Evolutionary conservation across 768 basidiomycete genomes (phyloP), one percentile per base, ranked within the genome.

Genomic region (Dacryopinax primogenitus): DNA sequence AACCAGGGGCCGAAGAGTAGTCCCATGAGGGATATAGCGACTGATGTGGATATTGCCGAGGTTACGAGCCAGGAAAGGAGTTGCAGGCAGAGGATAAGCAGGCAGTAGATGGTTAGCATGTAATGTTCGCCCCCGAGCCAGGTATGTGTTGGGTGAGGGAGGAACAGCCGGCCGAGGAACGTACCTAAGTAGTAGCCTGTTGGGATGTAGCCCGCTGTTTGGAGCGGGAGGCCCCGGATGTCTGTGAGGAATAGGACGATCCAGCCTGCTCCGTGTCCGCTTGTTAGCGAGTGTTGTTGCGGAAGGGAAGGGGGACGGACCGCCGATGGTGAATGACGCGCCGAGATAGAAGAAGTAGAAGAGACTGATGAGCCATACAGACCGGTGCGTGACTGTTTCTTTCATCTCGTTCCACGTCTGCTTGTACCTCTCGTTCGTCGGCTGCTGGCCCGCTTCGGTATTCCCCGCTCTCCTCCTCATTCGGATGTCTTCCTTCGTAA

Each of bases 281-380:
- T 47, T 23, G 23, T 12, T 15, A 11, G 9, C 45, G 7, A 23
- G 6, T 7, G 9, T 15, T 7, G 7, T 9, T 23, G 23, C 45
- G n/a, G 7, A 6, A 6, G 45, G 45, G 11, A 26, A 47, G 37
- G n/a, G 37, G 37, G 13, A 47, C 45, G 11, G 13, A 47, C 45
- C 23, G 13, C 45, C 45, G 45, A 47, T 21, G 9, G 45, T 21
- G 45, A 21, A 9, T 9, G 45, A 47, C 7, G 45, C 45, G 7
- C 45, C 45, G 7, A 47, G n/a, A 26, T 47, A 47, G n/a, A 47
- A 47, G 45, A 47, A 47, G 23, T 47, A 47, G 23, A 47, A 47
- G 11, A 47, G 7, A 23, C 45, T 47, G 45, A 47, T 9, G 13
- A 15, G 45, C 45, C 45, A 47, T 12, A 47, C 45, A 9, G 45